phyloP scores from a whole-genome alignment of 2,329 filamentous ascomycete genomes.

The Mycocentrospora acerina region DNA sequence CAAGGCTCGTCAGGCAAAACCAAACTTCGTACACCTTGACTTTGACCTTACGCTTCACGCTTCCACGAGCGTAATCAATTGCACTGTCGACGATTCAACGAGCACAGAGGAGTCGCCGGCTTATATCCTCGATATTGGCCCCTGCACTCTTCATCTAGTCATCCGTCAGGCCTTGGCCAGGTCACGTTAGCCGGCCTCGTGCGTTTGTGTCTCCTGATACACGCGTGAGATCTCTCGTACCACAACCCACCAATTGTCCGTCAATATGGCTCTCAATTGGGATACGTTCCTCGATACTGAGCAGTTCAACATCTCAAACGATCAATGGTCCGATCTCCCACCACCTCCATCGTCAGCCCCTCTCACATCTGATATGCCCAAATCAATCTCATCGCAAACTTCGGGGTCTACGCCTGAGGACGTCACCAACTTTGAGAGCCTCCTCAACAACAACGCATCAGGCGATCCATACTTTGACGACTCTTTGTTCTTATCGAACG shows the following conservation, averaged over 20 bases:
- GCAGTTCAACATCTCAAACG: conserved; percentile 38
- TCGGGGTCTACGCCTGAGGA: conserved; percentile 35
- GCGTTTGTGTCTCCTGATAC: conserved; percentile 41
- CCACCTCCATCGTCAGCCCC: conserved; percentile 23
- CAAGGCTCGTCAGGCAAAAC: conserved; percentile 5
- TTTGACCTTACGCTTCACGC: conserved; percentile 4
- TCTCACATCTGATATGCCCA: conserved; percentile 37
- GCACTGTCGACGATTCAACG: conserved; percentile 1
- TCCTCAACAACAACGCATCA: conserved; percentile 32
- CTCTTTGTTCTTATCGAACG: conserved; percentile 39
- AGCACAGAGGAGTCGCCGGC: conserved; percentile 7
- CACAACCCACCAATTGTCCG: conserved; percentile 28
- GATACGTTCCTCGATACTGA: conserved; percentile 41
- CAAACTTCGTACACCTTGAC: conserved; percentile 4
- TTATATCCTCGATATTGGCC: conserved; percentile 29
- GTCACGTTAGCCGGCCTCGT: conserved; percentile 17
- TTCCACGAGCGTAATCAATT: conserved; percentile 1
- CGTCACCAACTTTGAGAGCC: conserved; percentile 32
- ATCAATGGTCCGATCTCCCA: conserved; percentile 42
- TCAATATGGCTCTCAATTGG: conserved; percentile 44
- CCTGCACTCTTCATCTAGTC: conserved; percentile 23
- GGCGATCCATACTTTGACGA: conserved; percentile 41
- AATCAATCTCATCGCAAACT: conserved; percentile 36
- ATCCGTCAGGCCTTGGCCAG: conserved; percentile 25
- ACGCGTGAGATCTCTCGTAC: conserved; percentile 36